Evolutionary conservation across 2,329 filamentous ascomycete species (phyloP), one percentile per base, ranked within the genome.

Genomic region (Pyrenochaeta sp.): DNA sequence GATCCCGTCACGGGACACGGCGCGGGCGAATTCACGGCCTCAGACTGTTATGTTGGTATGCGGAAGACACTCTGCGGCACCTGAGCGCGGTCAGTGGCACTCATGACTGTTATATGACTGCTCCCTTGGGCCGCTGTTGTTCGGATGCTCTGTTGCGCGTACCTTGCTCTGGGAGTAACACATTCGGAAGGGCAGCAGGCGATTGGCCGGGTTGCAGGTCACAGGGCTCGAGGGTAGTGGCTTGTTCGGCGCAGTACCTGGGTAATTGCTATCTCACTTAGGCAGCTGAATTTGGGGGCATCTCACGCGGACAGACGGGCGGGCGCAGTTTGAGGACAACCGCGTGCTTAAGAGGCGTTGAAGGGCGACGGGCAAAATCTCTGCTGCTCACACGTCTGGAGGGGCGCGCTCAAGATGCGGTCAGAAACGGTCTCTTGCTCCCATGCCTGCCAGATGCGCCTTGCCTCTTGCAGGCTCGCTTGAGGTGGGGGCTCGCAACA

Each of bases 151-250:
- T 36, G 27, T 43, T 33, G 49, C 47, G 48, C 54, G 64, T 71
- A 72, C 67, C 69, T 69, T 54, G 65, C 55, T 54, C 42, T 46
- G 54, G 37, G 51, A 66, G 43, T 51, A 64, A 69, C 64, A 68
- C 71, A 74, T 72, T 52, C 69, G 69, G 70, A 63, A 45, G 39
- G 41, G 36, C 48, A 55, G 51, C 49, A 48, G 51, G 51, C 58
- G 58, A 67, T 63, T 61, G 60, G 63, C 51, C 49, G 50, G 41
- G 33, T 31, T 41, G 44, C 23, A 42, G 49, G 54, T 66, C 63
- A 60, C 63, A 60, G 58, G 54, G 56, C 54, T 41, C 30, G 40
- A 33, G 5, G 12, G 32, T 17, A 14, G 40, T 42, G 40, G 20
- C 20, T 23, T 30, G 40, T 23, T 23, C 20, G 21, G 40, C 21